A percentile compares a stretch with the other conserved stretches of the same genome.
These are phyloP conservation scores for Heterobasidion irregulare DNA, from an alignment of 1,284 basidiomycete genomes.

Conservation along the genomic window DNA sequence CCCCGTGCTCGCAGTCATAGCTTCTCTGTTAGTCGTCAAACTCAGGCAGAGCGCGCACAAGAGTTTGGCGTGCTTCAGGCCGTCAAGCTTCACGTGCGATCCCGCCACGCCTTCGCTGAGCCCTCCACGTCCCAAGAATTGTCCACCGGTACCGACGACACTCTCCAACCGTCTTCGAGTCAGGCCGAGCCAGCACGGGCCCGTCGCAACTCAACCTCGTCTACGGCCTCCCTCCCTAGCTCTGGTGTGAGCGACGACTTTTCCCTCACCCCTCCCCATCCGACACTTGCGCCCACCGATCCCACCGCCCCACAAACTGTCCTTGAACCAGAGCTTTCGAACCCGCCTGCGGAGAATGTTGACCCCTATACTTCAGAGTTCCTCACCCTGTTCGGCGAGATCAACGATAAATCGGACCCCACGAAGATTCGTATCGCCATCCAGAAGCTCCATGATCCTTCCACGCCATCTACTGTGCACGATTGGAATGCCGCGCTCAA, in stretches of 20 bases:
- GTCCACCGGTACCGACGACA: not conserved
- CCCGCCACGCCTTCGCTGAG: slow-evolving; percentile 40
- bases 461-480: slow-evolving; percentile 16
- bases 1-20: slow-evolving; percentile 50
- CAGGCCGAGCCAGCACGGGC: slow-evolving; percentile 13
- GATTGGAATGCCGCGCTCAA: slow-evolving; percentile 66
- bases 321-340: slow-evolving; percentile 3
- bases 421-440: slow-evolving; percentile 13
- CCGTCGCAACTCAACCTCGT: slow-evolving; percentile 40
- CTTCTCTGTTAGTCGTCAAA: slow-evolving; percentile 36
- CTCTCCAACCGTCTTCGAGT: slow-evolving; percentile 13
- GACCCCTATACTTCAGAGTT: not conserved
- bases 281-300: slow-evolving; percentile 8
- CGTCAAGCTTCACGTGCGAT: slow-evolving; percentile 50
- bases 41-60: slow-evolving; percentile 29
- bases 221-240: slow-evolving; percentile 11
- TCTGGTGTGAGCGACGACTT: slow-evolving; percentile 6
- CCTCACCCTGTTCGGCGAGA: not conserved
- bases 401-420: not conserved
- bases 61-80: slow-evolving; percentile 49
- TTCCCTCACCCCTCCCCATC: slow-evolving; percentile 5
- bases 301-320: slow-evolving; percentile 14
- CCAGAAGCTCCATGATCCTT: slow-evolving; percentile 10
- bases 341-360: not conserved
- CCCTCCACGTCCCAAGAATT: slow-evolving; percentile 4